Evolutionary conservation across 257 asterid genomes (phyloP).

Genomic region (Lavandula angustifolia): DNA sequence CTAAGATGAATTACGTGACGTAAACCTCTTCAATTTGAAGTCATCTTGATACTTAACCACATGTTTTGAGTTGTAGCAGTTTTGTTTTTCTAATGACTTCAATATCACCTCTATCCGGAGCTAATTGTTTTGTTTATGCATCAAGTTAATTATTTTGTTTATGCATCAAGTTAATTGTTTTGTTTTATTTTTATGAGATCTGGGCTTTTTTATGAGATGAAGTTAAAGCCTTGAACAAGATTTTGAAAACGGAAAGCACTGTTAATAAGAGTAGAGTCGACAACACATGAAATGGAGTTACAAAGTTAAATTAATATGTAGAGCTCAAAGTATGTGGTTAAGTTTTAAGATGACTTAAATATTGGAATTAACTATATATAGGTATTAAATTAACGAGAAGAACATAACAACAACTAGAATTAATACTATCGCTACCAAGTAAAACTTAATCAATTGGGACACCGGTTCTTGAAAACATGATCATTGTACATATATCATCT

Average conservation of each 20-base stretch:
- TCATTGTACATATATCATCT: too few species aligned
- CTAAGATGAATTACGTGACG: not conserved
- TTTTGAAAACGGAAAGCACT: not conserved
- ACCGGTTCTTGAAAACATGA: too few species aligned
- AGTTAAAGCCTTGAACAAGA: not conserved
- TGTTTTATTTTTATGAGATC: not conserved
- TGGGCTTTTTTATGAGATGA: too few species aligned
- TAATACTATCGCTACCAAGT: too few species aligned
- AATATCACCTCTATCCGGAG: not conserved
- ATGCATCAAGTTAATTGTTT: not conserved
- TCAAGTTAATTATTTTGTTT: not conserved
- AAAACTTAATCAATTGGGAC: too few species aligned
- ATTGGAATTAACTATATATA: too few species aligned
- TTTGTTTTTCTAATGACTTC: too few species aligned
- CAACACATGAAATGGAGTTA: slow-evolving; percentile 19
- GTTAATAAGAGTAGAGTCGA: slow-evolving; percentile 8
- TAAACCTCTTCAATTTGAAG: not conserved
- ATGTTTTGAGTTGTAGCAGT: not conserved
- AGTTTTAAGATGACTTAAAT: too few species aligned
- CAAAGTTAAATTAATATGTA: not conserved
- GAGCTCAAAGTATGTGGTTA: too few species aligned
- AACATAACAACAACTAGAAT: too few species aligned
- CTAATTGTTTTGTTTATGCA: not conserved
- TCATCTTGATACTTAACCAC: not conserved
- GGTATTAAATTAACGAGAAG: too few species aligned